Evolutionary conservation across 768 basidiomycete genomes (phyloP).

Genomic region (Plicaturopsis crispa): DNA sequence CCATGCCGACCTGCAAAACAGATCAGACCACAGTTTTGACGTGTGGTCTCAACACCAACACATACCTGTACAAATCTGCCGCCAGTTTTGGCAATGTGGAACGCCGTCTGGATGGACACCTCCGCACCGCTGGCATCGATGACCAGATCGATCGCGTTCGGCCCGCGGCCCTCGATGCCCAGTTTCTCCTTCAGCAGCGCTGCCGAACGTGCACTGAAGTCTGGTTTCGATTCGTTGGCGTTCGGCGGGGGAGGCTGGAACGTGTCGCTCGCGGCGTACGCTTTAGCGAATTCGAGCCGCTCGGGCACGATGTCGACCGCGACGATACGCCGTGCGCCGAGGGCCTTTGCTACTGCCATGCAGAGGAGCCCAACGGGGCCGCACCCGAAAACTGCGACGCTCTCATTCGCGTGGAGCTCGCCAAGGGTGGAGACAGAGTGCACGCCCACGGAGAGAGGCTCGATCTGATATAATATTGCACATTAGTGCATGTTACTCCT

Average conservation of each 20-base stretch:
- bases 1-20: conserved; percentile 74
- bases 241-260: conserved; percentile 56
- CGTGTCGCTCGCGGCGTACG: conserved; percentile 74
- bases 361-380: conserved; percentile 86
- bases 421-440: conserved; percentile 82
- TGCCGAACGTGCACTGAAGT: conserved; percentile 71
- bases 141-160: conserved; percentile 71
- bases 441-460: conserved; percentile 88
- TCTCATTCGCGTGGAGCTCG: conserved; percentile 62
- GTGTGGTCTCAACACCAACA: too few species aligned
- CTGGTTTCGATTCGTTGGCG: conserved; percentile 57
- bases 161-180: conserved; percentile 64
- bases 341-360: conserved; percentile 93
- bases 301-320: conserved; percentile 73
- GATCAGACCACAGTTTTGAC: too few species aligned
- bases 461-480: conserved; percentile 49
- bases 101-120: conserved; percentile 81
- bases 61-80: conserved; percentile 66
- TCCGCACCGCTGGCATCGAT: conserved; percentile 93
- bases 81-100: conserved; percentile 68
- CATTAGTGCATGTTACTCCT: background rate
- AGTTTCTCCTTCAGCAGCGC: conserved; percentile 56
- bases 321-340: conserved; percentile 79
- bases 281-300: conserved; percentile 81
- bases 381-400: conserved; percentile 81